Evolutionary conservation across 495 filamentous ascomycete species (phyloP).

Genomic region (Tuber borchii): DNA sequence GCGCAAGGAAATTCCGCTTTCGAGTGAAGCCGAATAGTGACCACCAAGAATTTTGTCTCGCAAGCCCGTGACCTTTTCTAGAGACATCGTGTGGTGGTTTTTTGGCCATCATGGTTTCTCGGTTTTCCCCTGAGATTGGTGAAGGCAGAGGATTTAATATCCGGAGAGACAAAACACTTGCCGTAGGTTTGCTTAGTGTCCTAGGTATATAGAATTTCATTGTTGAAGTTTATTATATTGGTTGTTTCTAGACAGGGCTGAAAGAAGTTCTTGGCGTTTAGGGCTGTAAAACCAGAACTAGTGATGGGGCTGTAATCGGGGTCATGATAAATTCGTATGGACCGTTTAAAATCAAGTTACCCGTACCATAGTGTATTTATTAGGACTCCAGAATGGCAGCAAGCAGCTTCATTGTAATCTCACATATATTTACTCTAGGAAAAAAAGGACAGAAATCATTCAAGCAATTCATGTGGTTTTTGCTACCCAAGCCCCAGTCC

Average conservation of each 20-base stretch:
- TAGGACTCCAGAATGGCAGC: neutral
- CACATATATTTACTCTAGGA: neutral
- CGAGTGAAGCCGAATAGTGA: slow-evolving; percentile 69
- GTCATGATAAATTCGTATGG: neutral
- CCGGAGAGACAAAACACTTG: neutral
- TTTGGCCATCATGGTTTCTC: neutral
- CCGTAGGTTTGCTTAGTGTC: neutral
- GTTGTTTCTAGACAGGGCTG: neutral
- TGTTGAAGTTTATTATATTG: neutral
- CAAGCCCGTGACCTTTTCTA: neutral
- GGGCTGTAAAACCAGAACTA: neutral
- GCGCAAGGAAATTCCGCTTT: slow-evolving; percentile 52
- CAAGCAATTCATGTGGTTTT: neutral
- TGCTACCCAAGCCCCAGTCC: neutral
- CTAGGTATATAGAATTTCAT: neutral
- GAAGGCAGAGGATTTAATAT: neutral
- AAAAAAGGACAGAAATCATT: neutral
- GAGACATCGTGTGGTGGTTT: neutral
- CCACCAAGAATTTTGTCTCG: slow-evolving; percentile 34
- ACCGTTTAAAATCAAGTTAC: neutral
- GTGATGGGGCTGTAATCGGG: neutral
- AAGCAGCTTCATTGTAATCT: neutral
- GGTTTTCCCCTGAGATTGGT: neutral
- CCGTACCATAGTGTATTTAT: neutral
- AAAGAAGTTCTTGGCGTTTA: neutral